A percentile compares a stretch with the other conserved stretches of the same genome.
Conservation (phyloP, 768 basidiomycete genomes). For the Terana coerulea region DNA sequence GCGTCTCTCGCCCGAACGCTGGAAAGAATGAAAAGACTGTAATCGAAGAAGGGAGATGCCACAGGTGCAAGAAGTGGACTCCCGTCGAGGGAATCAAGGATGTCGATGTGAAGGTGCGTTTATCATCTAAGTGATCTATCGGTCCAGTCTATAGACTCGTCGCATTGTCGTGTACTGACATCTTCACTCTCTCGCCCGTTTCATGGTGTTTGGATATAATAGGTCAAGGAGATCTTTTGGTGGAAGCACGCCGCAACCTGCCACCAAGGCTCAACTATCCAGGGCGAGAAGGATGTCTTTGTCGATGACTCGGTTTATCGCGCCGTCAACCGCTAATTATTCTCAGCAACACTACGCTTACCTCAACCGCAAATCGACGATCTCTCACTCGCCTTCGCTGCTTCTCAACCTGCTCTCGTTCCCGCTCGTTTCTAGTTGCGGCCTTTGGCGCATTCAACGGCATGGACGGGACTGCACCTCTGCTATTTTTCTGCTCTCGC, state of each 20-base stretch:
- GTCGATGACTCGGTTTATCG: constrained; percentile 38
- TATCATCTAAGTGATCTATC: no score
- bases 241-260: constrained; percentile 84
- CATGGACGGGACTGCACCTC: no score
- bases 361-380: neutral
- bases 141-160: neutral
- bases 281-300: constrained; percentile 56
- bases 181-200: neutral
- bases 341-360: neutral
- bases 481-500: no score
- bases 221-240: constrained; percentile 79
- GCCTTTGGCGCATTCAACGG: neutral
- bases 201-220: neutral
- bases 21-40: constrained; percentile 56
- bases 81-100: constrained; percentile 70
- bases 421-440: neutral
- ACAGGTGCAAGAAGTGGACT: constrained; percentile 73
- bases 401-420: neutral
- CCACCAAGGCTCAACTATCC: constrained; percentile 54
- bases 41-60: constrained; percentile 72
- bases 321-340: neutral
- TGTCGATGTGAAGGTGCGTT: constrained; percentile 62
- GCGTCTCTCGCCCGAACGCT: constrained; percentile 37
- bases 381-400: neutral
- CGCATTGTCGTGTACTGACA: neutral